These are phyloP conservation scores for Amanita brunnescens DNA, from an alignment of 768 basidiomycete species.

Conservation along the genomic window DNA sequence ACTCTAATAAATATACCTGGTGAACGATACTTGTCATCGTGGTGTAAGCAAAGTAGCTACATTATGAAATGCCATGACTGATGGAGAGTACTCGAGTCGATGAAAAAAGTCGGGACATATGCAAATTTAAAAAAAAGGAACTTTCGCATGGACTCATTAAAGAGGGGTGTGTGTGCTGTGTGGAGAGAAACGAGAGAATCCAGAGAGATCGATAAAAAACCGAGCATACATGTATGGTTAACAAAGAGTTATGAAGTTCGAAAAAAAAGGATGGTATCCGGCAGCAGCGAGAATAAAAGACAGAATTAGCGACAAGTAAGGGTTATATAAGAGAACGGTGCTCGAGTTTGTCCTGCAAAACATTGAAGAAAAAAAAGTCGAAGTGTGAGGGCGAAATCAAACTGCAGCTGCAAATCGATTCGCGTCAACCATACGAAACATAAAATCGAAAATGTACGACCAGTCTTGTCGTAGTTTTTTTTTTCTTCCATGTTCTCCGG, in stretches of 20 bases:
- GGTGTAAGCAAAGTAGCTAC: not conserved
- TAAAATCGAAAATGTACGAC: not conserved
- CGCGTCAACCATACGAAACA: too few relatives aligned
- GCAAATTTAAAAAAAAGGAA: not conserved
- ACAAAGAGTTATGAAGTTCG: not conserved
- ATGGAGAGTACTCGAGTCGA: not conserved
- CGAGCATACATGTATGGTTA: not conserved
- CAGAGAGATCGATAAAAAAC: not conserved
- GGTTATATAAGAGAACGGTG: not conserved
- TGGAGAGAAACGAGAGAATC: not conserved
- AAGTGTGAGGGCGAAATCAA: too few relatives aligned
- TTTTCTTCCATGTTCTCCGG: not conserved
- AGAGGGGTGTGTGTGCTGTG: not conserved
- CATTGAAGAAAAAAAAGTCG: not conserved
- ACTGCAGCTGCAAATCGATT: too few relatives aligned
- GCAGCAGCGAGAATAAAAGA: not conserved
- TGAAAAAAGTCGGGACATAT: not conserved
- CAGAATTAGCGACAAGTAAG: not conserved
- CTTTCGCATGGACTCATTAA: not conserved
- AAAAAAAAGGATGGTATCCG: slow-evolving; percentile 1
- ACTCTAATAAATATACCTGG: too few relatives aligned
- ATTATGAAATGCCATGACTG: not conserved
- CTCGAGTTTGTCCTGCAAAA: not conserved
- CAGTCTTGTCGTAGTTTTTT: not conserved
- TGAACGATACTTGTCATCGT: too few relatives aligned